phyloP scores from a whole-genome alignment of 805 yeast species.

The Pichia phayaonensis region DNA sequence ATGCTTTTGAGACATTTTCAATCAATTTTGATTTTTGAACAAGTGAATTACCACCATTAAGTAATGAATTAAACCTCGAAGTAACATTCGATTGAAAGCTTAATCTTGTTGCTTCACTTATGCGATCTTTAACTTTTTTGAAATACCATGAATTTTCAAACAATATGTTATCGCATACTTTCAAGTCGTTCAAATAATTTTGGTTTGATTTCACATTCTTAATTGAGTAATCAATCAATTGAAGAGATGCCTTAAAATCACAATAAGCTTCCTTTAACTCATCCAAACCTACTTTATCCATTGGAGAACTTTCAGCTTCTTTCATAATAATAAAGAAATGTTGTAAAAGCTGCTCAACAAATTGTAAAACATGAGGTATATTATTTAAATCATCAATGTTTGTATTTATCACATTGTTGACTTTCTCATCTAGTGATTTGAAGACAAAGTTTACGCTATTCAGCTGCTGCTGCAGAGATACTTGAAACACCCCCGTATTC shows the following conservation, averaged over 20 bases:
- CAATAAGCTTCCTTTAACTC: constrained; percentile 3
- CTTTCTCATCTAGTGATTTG: constrained; percentile 1
- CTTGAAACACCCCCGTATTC: constrained; percentile 1
- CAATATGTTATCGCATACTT: neutral
- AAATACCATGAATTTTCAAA: neutral
- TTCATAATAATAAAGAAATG: neutral
- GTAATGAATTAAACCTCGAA: constrained; percentile 5
- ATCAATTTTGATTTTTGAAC: constrained; percentile 6
- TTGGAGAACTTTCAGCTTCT: neutral
- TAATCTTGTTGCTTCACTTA: neutral
- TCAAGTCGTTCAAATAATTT: neutral
- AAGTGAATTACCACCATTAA: constrained; percentile 6
- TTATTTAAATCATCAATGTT: neutral
- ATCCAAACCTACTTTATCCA: constrained; percentile 4
- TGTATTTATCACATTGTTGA: neutral
- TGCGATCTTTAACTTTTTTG: constrained; percentile 5
- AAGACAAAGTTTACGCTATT: constrained; percentile 2
- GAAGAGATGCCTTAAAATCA: neutral
- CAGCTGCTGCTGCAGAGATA: constrained; percentile 1
- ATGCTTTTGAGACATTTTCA: neutral
- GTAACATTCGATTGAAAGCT: constrained; percentile 4
- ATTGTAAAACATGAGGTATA: neutral
- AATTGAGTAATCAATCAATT: neutral
- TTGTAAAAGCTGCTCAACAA: neutral
- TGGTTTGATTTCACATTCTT: neutral